Percentiles rank a stretch among this genome's conserved stretches.
These are phyloP conservation scores for Physcomitrellopsis africana DNA, from an alignment of 225 moss, liverwort and hornwort genomes.

Conservation along the genomic window DNA sequence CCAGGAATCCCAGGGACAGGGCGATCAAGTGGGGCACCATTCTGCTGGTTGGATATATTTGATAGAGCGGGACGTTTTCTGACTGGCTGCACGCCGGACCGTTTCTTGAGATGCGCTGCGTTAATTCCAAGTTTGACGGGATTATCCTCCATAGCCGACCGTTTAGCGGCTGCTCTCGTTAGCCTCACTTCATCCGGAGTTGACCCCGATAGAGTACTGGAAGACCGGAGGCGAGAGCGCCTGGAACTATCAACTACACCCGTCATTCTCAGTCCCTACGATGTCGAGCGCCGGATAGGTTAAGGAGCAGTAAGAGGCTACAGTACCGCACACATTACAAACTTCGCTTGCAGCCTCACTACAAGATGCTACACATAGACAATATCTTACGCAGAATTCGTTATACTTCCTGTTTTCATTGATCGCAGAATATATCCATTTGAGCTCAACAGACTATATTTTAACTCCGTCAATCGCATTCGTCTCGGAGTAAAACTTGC, in stretches of 20 bases:
- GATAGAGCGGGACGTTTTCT: constrained; percentile 78
- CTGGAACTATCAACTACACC: constrained; percentile 55
- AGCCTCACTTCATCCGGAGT: constrained; percentile 66
- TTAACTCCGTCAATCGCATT: too few relatives aligned
- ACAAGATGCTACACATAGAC: too few relatives aligned
- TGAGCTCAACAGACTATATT: too few relatives aligned
- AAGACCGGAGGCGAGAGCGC: constrained; percentile 46
- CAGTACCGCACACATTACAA: constrained; percentile 31
- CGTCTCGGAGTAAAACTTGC: too few relatives aligned
- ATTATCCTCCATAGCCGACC: constrained; percentile 87
- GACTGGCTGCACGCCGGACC: constrained; percentile 65
- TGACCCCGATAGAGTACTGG: constrained; percentile 33
- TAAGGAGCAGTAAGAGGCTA: neutral
- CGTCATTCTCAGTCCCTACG: constrained; percentile 49
- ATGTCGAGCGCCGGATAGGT: constrained; percentile 14
- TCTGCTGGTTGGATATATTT: constrained; percentile 75
- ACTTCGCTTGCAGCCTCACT: neutral
- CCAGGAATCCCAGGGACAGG: constrained; percentile 36
- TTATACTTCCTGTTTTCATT: too few relatives aligned
- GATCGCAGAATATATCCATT: too few relatives aligned
- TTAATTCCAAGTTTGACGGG: constrained; percentile 44
- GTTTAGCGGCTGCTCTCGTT: constrained; percentile 85
- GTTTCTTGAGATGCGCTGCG: constrained; percentile 68
- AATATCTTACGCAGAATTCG: too few relatives aligned
- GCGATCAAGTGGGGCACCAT: constrained; percentile 35